Evolutionary conservation across 768 basidiomycete species (phyloP), one percentile per base, ranked within the genome.

Genomic region (Cystobasidiopsis lactophilus): DNA sequence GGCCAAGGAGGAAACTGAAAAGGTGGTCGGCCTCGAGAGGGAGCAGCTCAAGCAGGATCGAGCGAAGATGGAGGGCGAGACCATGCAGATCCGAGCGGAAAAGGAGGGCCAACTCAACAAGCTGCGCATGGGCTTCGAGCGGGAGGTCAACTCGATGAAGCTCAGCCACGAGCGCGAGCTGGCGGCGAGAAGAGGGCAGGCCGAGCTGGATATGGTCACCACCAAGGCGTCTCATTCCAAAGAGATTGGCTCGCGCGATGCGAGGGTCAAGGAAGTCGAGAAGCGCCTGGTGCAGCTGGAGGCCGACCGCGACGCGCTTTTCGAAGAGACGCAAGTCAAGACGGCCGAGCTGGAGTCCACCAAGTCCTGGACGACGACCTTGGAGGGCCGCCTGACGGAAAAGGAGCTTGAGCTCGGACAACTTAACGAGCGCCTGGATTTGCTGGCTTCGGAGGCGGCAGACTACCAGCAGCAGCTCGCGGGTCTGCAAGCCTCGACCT

Each of bases 291-390:
- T 74, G 57, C 76, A 72, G 29, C 71, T 88, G 7, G 75, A 76
- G 14, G 67, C 70, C 26, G 83, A 86, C 63, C 89, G 88, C 61
- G 79, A 77, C 58, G 65, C 70, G 11, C 74, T 85, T 57, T 96
- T 95, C 64, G 83, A 89, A 58, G 77, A 81, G 55, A 71, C 86
- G 3, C 86, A 96, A 66, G 61, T 80, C 44, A 79, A 83, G 29
- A 85, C 91, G 65, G 88, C 83, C 16, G 89, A 95, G 62, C 66
- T 82, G 11, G 93, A 98, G 67, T 80, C 82, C 1, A 76, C 78
- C 3, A 78, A 79, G 57, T 76, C 75, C 3, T 78, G 82, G 57
- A 70, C 79, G 2, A 84, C 86, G 58, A 74, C 74, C 1, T 66
- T 86, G 19, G 77, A 82, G 59, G 77, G 77, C 45, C 80, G 82